Evolutionary conservation across 179 eudicot species (phyloP).

Genomic region (Spinacia oleracea): DNA sequence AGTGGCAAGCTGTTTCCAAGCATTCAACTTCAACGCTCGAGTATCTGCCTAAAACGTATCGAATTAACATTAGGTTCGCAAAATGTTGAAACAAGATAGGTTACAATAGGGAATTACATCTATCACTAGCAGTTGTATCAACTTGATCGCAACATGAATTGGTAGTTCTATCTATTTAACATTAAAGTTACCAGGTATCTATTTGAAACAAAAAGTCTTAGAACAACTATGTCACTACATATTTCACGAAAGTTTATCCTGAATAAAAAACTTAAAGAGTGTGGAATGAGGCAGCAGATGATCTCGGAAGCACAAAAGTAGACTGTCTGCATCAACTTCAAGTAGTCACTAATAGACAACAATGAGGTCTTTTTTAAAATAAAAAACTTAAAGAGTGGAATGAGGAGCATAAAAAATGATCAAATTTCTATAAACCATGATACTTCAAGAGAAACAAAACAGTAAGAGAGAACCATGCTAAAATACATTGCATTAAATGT

Average conservation of each 20-base stretch:
- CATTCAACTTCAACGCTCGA: conserved; percentile 66
- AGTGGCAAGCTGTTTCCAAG: conserved; percentile 87
- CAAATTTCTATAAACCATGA: neutral
- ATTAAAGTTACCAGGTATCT: neutral
- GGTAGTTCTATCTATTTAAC: neutral
- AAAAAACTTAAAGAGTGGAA: neutral
- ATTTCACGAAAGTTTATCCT: neutral
- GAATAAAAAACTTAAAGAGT: neutral
- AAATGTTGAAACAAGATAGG: neutral
- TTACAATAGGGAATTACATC: neutral
- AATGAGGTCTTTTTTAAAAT: neutral
- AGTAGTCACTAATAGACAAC: neutral
- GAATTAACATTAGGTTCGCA: conserved; percentile 13
- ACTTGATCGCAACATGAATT: conserved; percentile 2
- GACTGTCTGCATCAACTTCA: neutral
- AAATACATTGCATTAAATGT: neutral
- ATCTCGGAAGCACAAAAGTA: neutral
- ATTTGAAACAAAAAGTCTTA: neutral
- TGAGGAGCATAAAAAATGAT: neutral
- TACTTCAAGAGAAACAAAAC: neutral
- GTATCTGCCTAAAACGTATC: conserved; percentile 66
- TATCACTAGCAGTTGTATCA: conserved; percentile 1
- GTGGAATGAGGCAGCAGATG: neutral
- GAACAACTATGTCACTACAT: neutral
- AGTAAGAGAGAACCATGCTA: neutral